Conservation (phyloP, 768 basidiomycete genomes). For the Infundibulicybe gibba region DNA sequence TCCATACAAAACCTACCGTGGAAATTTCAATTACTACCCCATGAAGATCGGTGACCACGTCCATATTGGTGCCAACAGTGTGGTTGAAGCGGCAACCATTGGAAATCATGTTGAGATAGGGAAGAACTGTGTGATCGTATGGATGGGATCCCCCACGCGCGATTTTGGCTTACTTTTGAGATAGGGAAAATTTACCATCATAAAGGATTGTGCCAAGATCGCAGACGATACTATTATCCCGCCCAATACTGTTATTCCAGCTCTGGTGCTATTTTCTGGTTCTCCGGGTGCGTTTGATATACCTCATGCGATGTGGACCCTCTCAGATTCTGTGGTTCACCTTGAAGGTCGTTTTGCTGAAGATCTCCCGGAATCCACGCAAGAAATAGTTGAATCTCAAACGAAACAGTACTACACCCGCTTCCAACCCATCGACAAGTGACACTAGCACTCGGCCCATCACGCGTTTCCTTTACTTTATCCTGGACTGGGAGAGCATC, state of each 20-base stretch:
- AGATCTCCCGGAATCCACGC: conserved; percentile 90
- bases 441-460: not conserved
- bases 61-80: conserved; percentile 82
- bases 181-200: conserved; percentile 94
- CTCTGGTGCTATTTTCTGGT: conserved; percentile 79
- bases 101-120: conserved; percentile 95
- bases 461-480: no score
- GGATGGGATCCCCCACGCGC: conserved; percentile 20
- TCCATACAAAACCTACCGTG: conserved; percentile 87
- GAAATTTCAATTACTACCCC: conserved; percentile 95
- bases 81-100: conserved; percentile 93
- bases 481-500: no score
- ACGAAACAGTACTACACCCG: conserved; percentile 85
- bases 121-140: conserved; percentile 90
- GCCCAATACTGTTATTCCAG: conserved; percentile 90
- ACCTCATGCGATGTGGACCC: not conserved
- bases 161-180: not conserved
- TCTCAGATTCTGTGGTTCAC: conserved; percentile 2
- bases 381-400: conserved; percentile 83
- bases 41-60: conserved; percentile 97
- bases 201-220: conserved; percentile 92
- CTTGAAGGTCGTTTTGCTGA: conserved; percentile 69
- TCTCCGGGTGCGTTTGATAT: conserved; percentile 67
- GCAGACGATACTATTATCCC: conserved; percentile 89
- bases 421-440: conserved; percentile 61